phyloP scores from a whole-genome alignment of 768 basidiomycete species.

The Crassisporium funariophilum region DNA sequence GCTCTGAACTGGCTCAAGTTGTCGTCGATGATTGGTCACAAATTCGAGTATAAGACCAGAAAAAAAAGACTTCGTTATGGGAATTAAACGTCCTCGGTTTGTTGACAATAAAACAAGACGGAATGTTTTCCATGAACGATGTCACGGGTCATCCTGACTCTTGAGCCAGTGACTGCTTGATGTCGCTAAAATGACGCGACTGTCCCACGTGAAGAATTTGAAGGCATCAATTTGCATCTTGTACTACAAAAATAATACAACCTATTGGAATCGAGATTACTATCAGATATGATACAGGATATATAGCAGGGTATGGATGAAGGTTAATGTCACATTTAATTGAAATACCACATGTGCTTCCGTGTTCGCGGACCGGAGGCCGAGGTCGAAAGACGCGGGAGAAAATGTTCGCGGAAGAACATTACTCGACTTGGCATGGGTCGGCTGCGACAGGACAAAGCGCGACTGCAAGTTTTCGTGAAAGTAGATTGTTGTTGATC shows the following conservation, averaged over 20 bases:
- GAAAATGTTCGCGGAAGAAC: constrained; percentile 2
- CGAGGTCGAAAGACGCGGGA: constrained; percentile 1
- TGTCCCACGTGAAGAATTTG: not conserved
- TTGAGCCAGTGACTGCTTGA: too few relatives aligned
- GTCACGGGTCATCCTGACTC: too few relatives aligned
- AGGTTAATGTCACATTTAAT: constrained; percentile 4
- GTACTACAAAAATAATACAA: constrained; percentile 24
- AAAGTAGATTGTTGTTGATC: too few relatives aligned
- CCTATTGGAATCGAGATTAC: constrained; percentile 18
- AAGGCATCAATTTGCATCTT: constrained; percentile 8
- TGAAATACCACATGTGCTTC: constrained; percentile 2
- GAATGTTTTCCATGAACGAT: too few relatives aligned
- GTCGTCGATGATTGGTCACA: too few relatives aligned
- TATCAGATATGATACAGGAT: constrained; percentile 22
- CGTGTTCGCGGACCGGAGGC: constrained; percentile 4
- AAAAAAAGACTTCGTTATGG: too few relatives aligned
- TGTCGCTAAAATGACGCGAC: too few relatives aligned
- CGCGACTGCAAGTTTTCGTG: too few relatives aligned
- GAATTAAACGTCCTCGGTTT: too few relatives aligned
- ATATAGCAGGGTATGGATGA: constrained; percentile 8
- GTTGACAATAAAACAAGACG: too few relatives aligned
- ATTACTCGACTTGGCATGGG: constrained; percentile 1
- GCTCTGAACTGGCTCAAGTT: too few relatives aligned
- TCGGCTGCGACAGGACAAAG: not conserved
- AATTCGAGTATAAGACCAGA: too few relatives aligned